Percentiles rank a stretch among this genome's conserved stretches.
phyloP scores from a whole-genome alignment of 768 basidiomycete genomes.

The Mycena metata region DNA sequence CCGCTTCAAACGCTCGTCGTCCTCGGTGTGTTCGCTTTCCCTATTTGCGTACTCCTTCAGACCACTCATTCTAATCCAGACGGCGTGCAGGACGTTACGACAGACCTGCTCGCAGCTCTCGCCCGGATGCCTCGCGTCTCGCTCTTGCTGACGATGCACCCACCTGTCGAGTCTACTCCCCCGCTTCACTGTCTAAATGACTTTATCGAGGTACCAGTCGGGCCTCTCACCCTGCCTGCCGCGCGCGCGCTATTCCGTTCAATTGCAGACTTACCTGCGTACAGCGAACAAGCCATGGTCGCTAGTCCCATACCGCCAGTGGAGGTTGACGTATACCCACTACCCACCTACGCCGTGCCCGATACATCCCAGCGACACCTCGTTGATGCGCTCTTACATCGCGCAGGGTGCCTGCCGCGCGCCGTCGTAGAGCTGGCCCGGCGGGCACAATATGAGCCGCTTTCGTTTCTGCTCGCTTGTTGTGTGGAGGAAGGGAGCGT shows the following conservation, averaged over 20 bases:
- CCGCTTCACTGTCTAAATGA: background rate
- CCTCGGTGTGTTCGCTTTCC: conserved; percentile 16
- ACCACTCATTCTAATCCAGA: background rate
- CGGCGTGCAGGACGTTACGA: background rate
- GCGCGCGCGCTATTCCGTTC: conserved; percentile 33
- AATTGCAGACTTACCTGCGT: conserved; percentile 29
- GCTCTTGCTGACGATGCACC: conserved; percentile 14
- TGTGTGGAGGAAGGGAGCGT: too few relatives aligned
- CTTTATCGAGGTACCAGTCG: background rate
- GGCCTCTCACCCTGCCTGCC: conserved; percentile 25
- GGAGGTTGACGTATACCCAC: too few relatives aligned
- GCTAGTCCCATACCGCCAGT: too few relatives aligned
- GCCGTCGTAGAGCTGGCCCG: too few relatives aligned
- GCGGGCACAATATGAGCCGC: too few relatives aligned
- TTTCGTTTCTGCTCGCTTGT: too few relatives aligned
- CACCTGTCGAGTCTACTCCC: background rate
- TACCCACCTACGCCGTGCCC: too few relatives aligned
- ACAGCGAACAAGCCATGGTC: too few relatives aligned
- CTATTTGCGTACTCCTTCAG: background rate
- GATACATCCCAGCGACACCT: too few relatives aligned
- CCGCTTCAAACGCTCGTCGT: conserved; percentile 21
- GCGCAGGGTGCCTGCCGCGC: too few relatives aligned
- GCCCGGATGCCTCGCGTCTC: conserved; percentile 19
- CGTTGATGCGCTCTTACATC: too few relatives aligned
- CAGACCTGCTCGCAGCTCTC: conserved; percentile 20